phyloP scores from a whole-genome alignment of 768 basidiomycete genomes.

The Lyophyllum atratum region DNA sequence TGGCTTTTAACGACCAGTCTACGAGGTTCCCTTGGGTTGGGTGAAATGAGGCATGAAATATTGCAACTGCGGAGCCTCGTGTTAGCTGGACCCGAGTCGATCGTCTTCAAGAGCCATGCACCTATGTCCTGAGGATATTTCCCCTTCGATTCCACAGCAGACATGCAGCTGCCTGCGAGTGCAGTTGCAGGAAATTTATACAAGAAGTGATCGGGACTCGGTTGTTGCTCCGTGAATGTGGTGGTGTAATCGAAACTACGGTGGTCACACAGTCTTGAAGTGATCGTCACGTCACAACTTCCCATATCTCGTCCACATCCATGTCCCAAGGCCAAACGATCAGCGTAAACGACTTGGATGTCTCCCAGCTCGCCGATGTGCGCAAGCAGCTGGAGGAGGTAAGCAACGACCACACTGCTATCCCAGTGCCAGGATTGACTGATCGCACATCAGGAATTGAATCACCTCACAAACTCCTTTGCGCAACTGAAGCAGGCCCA shows the following conservation, averaged over 20 bases:
- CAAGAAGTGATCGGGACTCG: neutral
- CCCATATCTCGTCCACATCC: conserved; percentile 23
- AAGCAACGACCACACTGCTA: conserved; percentile 7
- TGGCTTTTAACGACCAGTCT: conserved; percentile 77
- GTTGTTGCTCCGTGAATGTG: neutral
- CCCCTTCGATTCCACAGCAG: conserved; percentile 17
- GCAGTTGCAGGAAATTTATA: neutral
- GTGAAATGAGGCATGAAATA: conserved; percentile 86
- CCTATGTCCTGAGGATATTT: conserved; percentile 58
- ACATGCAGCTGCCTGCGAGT: conserved; percentile 20
- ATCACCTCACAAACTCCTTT: conserved; percentile 89
- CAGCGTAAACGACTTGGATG: conserved; percentile 79
- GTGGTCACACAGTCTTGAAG: neutral
- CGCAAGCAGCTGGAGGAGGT: conserved; percentile 93
- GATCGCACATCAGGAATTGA: conserved; percentile 69
- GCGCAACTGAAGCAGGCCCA: conserved; percentile 92
- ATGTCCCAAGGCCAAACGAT: conserved; percentile 66
- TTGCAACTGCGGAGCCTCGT: conserved; percentile 54
- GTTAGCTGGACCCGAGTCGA: neutral
- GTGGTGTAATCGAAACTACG: neutral
- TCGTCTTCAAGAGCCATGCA: conserved; percentile 21
- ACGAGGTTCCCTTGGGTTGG: conserved; percentile 79
- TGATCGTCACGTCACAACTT: conserved; percentile 7
- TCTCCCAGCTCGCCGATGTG: conserved; percentile 86
- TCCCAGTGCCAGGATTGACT: conserved; percentile 4